phyloP scores from a whole-genome alignment of 2,329 filamentous ascomycete species.

The Ustilaginoidea virens region DNA sequence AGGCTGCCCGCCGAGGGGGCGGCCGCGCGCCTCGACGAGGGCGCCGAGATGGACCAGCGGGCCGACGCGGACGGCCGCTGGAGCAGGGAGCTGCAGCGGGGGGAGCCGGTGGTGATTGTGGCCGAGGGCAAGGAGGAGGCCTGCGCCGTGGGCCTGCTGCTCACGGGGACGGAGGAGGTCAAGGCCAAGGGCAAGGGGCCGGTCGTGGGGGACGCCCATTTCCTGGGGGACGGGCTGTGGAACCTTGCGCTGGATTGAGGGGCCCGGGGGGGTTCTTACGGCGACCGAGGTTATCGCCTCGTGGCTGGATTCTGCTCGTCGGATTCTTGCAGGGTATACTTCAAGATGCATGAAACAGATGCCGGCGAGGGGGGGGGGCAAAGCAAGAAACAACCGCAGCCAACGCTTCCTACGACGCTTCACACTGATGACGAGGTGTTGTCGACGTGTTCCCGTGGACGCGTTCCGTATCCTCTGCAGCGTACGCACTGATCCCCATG shows the following conservation, averaged over 20 bases:
- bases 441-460: too few species aligned
- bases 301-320: too few species aligned
- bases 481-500: too few species aligned
- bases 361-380: too few species aligned
- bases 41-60: slow-evolving; percentile 25
- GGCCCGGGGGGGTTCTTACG: too few species aligned
- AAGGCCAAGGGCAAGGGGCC: slow-evolving; percentile 90
- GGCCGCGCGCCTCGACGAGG: slow-evolving; percentile 17
- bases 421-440: too few species aligned
- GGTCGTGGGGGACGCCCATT: slow-evolving; percentile 88
- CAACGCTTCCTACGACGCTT: too few species aligned
- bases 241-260: slow-evolving; percentile 39
- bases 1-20: slow-evolving; percentile 47
- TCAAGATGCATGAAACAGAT: too few species aligned
- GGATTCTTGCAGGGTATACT: too few species aligned
- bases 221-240: slow-evolving; percentile 89
- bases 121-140: slow-evolving; percentile 90
- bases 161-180: slow-evolving; percentile 77
- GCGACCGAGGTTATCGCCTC: too few species aligned
- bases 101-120: slow-evolving; percentile 73
- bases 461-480: too few species aligned
- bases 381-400: too few species aligned
- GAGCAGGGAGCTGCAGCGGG: slow-evolving; percentile 58
- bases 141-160: slow-evolving; percentile 73
- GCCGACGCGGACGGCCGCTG: slow-evolving; percentile 35